Conservation (phyloP, 768 basidiomycete genomes). For the Termitomyces heimii region DNA sequence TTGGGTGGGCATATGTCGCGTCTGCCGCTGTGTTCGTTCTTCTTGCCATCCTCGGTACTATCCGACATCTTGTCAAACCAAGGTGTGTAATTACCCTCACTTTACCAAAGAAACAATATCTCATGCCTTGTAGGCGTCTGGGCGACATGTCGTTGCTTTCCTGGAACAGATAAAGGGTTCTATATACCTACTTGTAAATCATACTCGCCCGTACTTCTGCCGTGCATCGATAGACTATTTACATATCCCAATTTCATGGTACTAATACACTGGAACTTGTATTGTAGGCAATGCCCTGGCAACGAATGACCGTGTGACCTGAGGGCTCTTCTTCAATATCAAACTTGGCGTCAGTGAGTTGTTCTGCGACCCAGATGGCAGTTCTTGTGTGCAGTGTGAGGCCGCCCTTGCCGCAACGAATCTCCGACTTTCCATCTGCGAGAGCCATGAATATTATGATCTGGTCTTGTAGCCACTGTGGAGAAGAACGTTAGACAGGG, state of each 20-base stretch:
- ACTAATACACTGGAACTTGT: slow-evolving; percentile 1
- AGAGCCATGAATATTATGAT: slow-evolving; percentile 75
- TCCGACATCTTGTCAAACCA: slow-evolving; percentile 89
- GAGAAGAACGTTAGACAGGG: background rate
- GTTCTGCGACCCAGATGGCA: slow-evolving; percentile 70
- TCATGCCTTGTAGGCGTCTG: slow-evolving; percentile 48
- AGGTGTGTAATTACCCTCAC: slow-evolving; percentile 42
- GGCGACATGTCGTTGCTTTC: slow-evolving; percentile 86
- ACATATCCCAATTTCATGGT: background rate
- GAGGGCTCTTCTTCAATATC: slow-evolving; percentile 36
- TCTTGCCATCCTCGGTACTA: slow-evolving; percentile 83
- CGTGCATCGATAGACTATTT: background rate
- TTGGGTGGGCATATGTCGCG: slow-evolving; percentile 97
- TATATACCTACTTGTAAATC: slow-evolving; percentile 10
- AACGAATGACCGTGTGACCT: slow-evolving; percentile 43
- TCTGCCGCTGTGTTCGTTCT: slow-evolving; percentile 83
- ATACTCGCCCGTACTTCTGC: background rate
- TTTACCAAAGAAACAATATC: background rate
- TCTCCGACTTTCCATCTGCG: slow-evolving; percentile 55
- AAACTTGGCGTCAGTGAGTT: slow-evolving; percentile 65
- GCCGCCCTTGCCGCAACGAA: slow-evolving; percentile 49
- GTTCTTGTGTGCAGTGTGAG: slow-evolving; percentile 66
- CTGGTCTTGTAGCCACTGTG: slow-evolving; percentile 58
- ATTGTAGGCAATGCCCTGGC: slow-evolving; percentile 43
- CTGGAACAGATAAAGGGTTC: slow-evolving; percentile 58